phyloP scores from a whole-genome alignment of 805 yeast genomes.

The Grigorovia yakushimaensis region DNA sequence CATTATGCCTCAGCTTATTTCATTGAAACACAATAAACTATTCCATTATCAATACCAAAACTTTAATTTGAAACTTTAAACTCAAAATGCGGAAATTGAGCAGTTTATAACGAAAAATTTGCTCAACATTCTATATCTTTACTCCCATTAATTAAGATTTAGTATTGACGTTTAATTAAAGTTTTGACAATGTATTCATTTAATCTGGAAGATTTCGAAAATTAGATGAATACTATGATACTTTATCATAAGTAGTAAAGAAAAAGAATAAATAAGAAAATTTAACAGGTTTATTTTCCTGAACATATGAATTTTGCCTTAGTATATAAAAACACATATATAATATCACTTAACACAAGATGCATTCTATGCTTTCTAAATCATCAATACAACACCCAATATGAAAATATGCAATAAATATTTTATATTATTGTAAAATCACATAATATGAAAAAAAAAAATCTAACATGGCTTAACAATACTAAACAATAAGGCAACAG shows the following conservation, averaged over 20 bases:
- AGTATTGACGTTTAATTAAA: not conserved
- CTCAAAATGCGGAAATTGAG: not conserved
- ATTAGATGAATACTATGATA: not conserved
- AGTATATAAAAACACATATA: no score
- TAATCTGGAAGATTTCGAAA: not conserved
- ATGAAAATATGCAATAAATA: not conserved
- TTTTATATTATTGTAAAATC: not conserved
- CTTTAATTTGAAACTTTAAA: not conserved
- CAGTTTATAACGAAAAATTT: not conserved
- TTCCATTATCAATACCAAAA: no score
- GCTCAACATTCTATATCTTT: not conserved
- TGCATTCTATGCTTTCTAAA: no score
- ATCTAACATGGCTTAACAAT: no score
- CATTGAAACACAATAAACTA: not conserved
- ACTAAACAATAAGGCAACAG: no score
- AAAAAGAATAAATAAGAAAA: no score
- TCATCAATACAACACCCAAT: no score
- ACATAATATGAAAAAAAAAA: not conserved
- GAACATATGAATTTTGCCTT: no score
- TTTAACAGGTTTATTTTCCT: no score
- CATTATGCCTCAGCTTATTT: not conserved
- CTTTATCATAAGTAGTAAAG: no score
- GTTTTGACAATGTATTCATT: not conserved
- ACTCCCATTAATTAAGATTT: not conserved
- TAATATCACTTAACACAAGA: no score